Conservation (phyloP, 2,329 filamentous ascomycete genomes). For the Tricladium varicosporioides region DNA sequence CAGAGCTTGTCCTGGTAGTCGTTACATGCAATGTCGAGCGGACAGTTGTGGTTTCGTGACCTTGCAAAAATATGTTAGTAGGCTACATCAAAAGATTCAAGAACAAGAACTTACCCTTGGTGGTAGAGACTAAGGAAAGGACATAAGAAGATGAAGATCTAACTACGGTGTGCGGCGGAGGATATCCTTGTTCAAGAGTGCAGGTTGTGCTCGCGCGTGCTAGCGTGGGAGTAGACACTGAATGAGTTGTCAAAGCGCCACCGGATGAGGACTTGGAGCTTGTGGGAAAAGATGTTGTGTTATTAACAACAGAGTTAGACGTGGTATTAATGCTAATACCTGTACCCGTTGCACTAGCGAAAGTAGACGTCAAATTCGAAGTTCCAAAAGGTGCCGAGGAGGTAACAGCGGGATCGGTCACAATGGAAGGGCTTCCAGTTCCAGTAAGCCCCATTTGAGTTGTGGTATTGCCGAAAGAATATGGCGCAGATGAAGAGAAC, state of each 20-base stretch:
- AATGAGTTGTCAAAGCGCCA: too few species aligned
- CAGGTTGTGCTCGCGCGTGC: not conserved
- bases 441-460: not conserved
- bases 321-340: not conserved
- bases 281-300: too few species aligned
- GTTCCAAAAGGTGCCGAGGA: conserved; percentile 1
- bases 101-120: not conserved
- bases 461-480: not conserved
- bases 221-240: not conserved
- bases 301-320: too few species aligned
- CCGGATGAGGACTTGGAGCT: too few species aligned
- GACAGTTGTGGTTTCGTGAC: not conserved
- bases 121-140: not conserved
- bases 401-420: not conserved
- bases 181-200: not conserved
- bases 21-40: not conserved
- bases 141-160: not conserved
- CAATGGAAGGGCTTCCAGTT: not conserved
- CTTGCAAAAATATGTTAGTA: not conserved
- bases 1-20: not conserved
- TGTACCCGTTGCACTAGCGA: not conserved
- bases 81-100: too few species aligned
- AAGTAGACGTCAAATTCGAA: not conserved
- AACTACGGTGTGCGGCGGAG: not conserved
- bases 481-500: not conserved